These are phyloP conservation scores for Zygoascus hellenicus DNA, from an alignment of 1,139 yeast species.

Conservation along the genomic window DNA sequence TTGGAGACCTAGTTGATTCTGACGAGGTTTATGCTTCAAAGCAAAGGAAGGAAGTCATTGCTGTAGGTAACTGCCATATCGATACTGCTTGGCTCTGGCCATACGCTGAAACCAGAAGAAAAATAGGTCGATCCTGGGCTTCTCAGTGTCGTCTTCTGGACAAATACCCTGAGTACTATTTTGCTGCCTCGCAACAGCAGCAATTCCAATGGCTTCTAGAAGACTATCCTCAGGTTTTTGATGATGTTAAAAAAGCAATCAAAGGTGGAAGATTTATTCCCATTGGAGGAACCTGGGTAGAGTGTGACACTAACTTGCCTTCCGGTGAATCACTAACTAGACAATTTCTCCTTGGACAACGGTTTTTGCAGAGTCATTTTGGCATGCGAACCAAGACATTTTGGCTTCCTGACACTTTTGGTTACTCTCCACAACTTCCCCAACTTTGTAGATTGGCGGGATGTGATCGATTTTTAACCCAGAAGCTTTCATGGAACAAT, in stretches of 20 bases:
- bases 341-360: conserved; percentile 85
- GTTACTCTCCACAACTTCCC: conserved; percentile 92
- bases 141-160: conserved; percentile 82
- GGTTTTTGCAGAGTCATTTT: conserved; percentile 72
- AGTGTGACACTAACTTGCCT: conserved; percentile 92
- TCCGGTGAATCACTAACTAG: conserved; percentile 84
- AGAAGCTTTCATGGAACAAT: conserved; percentile 93
- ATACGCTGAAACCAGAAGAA: conserved; percentile 88
- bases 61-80: conserved; percentile 91
- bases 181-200: conserved; percentile 94
- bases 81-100: conserved; percentile 99
- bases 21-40: conserved; percentile 50
- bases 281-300: conserved; percentile 97
- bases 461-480: conserved; percentile 80
- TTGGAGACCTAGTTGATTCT: conserved; percentile 62
- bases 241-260: conserved; percentile 58
- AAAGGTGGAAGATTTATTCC: conserved; percentile 70
- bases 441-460: conserved; percentile 85
- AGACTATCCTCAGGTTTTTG: conserved; percentile 77
- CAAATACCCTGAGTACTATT: conserved; percentile 84
- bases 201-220: conserved; percentile 86
- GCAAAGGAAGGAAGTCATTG: conserved; percentile 48
- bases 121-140: conserved; percentile 92
- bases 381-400: conserved; percentile 68
- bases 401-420: conserved; percentile 98